Base-by-base conservation (phyloP, 2,329 filamentous ascomycete genomes). In the Dactylellina cionopaga region DNA sequence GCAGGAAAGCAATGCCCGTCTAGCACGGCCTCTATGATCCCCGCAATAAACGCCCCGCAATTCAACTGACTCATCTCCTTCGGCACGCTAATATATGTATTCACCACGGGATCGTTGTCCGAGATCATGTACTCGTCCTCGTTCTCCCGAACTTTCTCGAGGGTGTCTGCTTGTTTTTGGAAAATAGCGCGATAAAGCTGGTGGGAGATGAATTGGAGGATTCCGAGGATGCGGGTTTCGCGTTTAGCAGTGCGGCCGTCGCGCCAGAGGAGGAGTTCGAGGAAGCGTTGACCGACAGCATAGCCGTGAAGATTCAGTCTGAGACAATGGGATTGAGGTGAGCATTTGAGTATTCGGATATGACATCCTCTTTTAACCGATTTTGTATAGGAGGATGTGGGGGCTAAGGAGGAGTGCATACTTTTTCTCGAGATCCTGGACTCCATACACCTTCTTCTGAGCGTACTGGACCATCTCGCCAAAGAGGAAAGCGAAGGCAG, bases 111-210 rank as follows among this genome's bases (percentile, higher is more conserved):
- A 80, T 98, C 95, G 82, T 99, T 98, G 82, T 99, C 95, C 77
- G 93, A 92, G 77, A 99, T 95, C 94, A 99, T 98, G 84, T 98
- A 99, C 83, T 98, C 94, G 77, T 95, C 92, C 6, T 92, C 89
- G 56, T 92, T 94, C 58, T 89, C 87, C 59, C 88, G 88, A 69
- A 89, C 92, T 82, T 95, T 93, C 83, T 99, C 95, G 68, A 99
- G 88, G 15, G 92, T 90, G 82, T 98, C 94, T 25, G 95, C 95
- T 63, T 93, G 89, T 0, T 94, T 90, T 35, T 88, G 89, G 81
- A 99, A 99, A 51, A 99, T 90, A 81, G 96, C 91, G 76, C 90
- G 88, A 91, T 94, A 99, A 62, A 97, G 85, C 62, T 90, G 90
- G 74, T 92, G 92, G 80, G 96, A 95, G 80, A 99, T 95, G 81